These are phyloP conservation scores for Paraglomus brasilianum DNA, from an alignment of 192 early-diverging fungal species.

Conservation along the genomic window DNA sequence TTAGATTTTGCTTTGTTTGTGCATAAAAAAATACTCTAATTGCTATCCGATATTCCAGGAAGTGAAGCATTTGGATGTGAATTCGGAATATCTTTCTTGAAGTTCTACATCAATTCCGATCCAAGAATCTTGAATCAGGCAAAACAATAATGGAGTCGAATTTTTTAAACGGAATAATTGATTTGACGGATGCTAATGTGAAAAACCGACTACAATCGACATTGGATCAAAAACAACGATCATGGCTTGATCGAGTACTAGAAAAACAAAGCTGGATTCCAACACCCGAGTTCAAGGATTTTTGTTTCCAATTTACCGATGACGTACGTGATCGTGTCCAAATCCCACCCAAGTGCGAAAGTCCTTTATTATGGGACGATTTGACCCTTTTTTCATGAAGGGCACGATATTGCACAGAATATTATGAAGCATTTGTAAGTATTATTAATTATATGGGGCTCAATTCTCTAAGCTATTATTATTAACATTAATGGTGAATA, in stretches of 20 bases:
- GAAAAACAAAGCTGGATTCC: conserved; percentile 1
- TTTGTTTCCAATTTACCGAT: conserved; percentile 10
- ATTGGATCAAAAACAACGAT: conserved; percentile 2
- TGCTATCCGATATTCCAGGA: conserved; percentile 3
- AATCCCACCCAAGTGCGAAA: background rate
- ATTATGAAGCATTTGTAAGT: conserved; percentile 21
- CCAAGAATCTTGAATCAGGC: conserved; percentile 12
- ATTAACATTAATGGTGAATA: conserved; percentile 8
- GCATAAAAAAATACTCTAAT: no score
- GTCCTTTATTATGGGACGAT: conserved; percentile 6
- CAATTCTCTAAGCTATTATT: no score
- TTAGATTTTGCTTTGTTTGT: no score
- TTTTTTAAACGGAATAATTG: conserved; percentile 23
- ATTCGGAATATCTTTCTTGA: conserved; percentile 8
- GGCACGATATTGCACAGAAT: conserved; percentile 9
- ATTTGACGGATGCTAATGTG: background rate
- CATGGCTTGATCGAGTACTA: conserved; percentile 6
- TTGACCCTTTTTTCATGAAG: background rate
- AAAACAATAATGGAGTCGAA: conserved; percentile 26
- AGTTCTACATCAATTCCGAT: background rate
- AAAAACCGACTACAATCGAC: background rate
- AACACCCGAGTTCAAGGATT: conserved; percentile 7
- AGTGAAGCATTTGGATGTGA: conserved; percentile 9
- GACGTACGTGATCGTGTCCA: background rate
- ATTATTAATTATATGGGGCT: conserved; percentile 1